Evolutionary conservation across 2,329 filamentous ascomycete genomes (phyloP).

Genomic region (Diaporthe aspalathi): DNA sequence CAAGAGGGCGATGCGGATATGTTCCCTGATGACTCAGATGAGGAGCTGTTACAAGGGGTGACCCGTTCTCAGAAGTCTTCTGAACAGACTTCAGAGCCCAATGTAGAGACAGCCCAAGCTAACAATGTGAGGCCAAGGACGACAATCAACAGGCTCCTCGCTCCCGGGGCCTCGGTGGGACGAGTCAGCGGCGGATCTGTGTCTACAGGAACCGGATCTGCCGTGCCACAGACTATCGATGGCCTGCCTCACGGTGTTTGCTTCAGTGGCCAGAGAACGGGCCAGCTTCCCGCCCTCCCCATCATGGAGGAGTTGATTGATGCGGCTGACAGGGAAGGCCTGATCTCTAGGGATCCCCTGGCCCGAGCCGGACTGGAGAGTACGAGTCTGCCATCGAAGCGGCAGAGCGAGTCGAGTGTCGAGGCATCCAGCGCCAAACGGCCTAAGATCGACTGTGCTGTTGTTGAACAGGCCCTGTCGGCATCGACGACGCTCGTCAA

Average conservation of each 20-base stretch:
- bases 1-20: conserved; percentile 58
- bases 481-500: neutral
- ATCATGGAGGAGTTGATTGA: conserved; percentile 54
- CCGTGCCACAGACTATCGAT: conserved; percentile 35
- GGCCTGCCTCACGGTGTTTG: conserved; percentile 53
- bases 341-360: conserved; percentile 49
- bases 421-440: conserved; percentile 25
- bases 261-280: conserved; percentile 55
- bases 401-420: neutral
- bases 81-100: conserved; percentile 22
- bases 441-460: conserved; percentile 6
- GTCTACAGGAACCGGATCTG: neutral
- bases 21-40: conserved; percentile 65
- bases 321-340: conserved; percentile 53
- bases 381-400: conserved; percentile 27
- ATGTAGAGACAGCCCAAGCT: conserved; percentile 23
- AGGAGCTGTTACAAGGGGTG: conserved; percentile 55
- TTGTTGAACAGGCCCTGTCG: neutral
- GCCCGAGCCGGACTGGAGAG: conserved; percentile 37
- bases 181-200: neutral
- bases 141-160: conserved; percentile 32
- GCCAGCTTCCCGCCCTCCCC: conserved; percentile 51
- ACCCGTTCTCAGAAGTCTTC: conserved; percentile 41
- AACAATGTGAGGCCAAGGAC: neutral
- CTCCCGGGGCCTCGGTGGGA: neutral